These are phyloP conservation scores for Trametes elegans DNA, from an alignment of 768 basidiomycete species.

Conservation along the genomic window DNA sequence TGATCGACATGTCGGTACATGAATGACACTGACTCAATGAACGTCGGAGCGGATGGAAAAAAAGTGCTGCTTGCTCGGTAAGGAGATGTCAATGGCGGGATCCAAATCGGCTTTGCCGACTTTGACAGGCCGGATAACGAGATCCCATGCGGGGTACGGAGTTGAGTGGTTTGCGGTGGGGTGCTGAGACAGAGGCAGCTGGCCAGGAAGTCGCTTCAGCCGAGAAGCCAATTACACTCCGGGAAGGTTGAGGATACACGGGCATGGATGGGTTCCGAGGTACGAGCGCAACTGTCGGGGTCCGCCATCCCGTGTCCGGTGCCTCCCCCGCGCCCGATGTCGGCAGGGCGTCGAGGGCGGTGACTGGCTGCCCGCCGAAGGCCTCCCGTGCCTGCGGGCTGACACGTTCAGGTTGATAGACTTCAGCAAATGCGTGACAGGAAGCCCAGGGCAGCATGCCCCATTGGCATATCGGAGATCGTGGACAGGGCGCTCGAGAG, in stretches of 20 bases:
- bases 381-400: conserved; percentile 8
- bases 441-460: background rate
- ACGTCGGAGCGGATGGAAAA: too few species aligned
- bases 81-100: too few species aligned
- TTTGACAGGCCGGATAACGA: too few species aligned
- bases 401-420: conserved; percentile 10
- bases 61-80: too few species aligned
- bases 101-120: too few species aligned
- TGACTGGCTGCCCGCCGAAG: too few species aligned
- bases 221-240: background rate
- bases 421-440: background rate
- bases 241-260: background rate
- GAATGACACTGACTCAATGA: too few species aligned
- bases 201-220: background rate
- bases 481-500: background rate
- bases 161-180: too few species aligned
- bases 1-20: too few species aligned
- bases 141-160: too few species aligned
- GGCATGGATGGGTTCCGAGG: background rate
- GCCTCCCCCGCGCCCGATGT: background rate
- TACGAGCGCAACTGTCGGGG: background rate
- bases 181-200: too few species aligned
- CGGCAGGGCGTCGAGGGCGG: background rate
- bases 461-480: background rate
- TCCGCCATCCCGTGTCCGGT: background rate